Evolutionary conservation across 192 early-diverging fungal species (phyloP), one percentile per base, ranked within the genome.

Genomic region (Tieghemiomyces parasiticus): DNA sequence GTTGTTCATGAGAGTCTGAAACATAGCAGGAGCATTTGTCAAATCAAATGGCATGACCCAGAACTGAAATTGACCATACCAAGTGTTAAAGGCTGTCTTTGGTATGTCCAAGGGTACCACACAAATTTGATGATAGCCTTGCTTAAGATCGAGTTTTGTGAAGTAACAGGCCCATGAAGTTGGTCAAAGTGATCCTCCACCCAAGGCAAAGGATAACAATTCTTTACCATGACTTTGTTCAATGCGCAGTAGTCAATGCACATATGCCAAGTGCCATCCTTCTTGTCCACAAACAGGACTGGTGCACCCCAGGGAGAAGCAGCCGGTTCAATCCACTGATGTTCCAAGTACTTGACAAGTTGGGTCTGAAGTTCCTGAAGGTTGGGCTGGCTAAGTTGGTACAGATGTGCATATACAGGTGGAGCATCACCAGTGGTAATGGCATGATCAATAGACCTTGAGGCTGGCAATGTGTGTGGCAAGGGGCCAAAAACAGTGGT

Each of bases 41-140:
- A 86, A 51, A 0, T 82, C 82, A 60, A 83, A 81, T 0, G 80
- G 81, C 42, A 87, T 55, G 16, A 83, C 80, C 0, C 61, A 31
- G 44, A 63, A 82, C 55, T 85, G 67, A 59, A 54, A 87, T 8
- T 60, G 70, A 1, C 72, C 64, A 6, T 67, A 66, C 0, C 48
- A 10, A 0, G 72, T 75, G 2, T 49, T 19, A 46, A 77, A 80
- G 9, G 78, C 70, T n/a, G 72, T 79, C 50, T 79, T 78, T 0
- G 26, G 30, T 0, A 67, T 45, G 34, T 80, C 72, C 0, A 29
- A 60, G 30, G 61, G 14, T 20, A 47, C 0, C 0, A 81, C 61
- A 0, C 62, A 56, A 0, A 81, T 62, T 53, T 72, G 69, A 33
- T 79, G 58, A 55, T 74, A 85, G 0, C 68, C 76, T 12, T 45